Evolutionary conservation across 2,329 filamentous ascomycete genomes (phyloP), one percentile per base, ranked within the genome.

Genomic region (Lachnellula cervina): DNA sequence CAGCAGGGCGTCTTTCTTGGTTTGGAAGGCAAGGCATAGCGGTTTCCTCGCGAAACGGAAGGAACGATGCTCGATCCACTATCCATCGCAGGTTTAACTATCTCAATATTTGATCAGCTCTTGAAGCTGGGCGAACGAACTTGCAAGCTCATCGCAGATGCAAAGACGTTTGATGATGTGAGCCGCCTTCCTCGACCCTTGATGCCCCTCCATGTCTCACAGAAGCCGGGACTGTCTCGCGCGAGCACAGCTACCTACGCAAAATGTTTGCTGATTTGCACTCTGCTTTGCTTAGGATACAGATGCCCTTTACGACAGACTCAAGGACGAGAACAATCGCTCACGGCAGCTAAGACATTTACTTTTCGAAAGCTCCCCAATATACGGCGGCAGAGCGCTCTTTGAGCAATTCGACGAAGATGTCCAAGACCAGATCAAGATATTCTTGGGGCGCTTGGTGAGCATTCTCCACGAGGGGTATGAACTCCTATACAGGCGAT

Each of bases 351-450:
- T 48, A 28, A 48, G 25, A 28, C 45, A 28, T 11, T 23, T 48
- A 48, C 25, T 48, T 21, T 51, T 51, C 49, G 49, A 51, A 34
- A 9, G 13, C 23, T 23, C 49, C 9, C 17, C 19, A 9, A 44
- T 54, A 17, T 54, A 54, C 25, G 19, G 23, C 19, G 51, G 44
- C 3, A 13, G 25, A 23, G 17, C 51, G 23, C 35, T 54, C 9
- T 47, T 54, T n/a, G 51, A 54, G 35, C 2, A 54, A 40, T 54
- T 54, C 37, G 43, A 54, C 34, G 51, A 54, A 17, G 51, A 54
- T 42, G 42, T 48, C n/a, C 51, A 54, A 32, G 43, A 38, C 14
- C 51, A 54, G 23, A 54, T 54, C 14, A 47, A 40, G 14, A 37
- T 51, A 5, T 44, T 51, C 16, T 23, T 51, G 9, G 17, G 25